Evolutionary conservation across 768 basidiomycete species (phyloP).

Genomic region (Cystobasidium ongulense): DNA sequence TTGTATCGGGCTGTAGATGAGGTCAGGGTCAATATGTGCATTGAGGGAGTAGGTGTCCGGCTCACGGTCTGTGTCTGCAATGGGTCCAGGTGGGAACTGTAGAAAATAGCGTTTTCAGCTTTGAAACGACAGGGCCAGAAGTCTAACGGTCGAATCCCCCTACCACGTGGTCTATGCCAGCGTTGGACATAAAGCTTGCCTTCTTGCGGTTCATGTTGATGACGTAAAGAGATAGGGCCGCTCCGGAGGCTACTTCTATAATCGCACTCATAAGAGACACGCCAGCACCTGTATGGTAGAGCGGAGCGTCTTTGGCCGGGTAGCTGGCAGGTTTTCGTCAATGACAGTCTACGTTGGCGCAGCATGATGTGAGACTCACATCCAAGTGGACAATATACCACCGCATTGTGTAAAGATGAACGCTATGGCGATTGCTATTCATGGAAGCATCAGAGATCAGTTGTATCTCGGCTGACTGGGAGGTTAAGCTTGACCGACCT

Average conservation of each 20-base stretch:
- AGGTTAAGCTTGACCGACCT: slow-evolving; percentile 16
- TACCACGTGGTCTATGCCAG: background rate
- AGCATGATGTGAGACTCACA: background rate
- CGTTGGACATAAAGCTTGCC: background rate
- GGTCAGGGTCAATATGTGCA: too few relatives aligned
- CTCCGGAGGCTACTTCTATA: background rate
- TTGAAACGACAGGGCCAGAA: background rate
- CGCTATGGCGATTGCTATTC: background rate
- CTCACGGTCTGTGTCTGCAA: slow-evolving; percentile 7
- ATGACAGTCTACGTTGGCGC: background rate
- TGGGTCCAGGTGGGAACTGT: background rate
- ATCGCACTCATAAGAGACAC: background rate
- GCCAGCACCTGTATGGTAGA: background rate
- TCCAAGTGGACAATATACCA: slow-evolving; percentile 10
- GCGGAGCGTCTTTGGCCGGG: background rate
- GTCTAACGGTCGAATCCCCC: background rate
- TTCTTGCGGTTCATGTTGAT: background rate
- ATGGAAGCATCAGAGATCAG: background rate
- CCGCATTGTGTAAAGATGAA: slow-evolving; percentile 7
- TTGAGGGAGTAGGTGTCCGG: too few relatives aligned
- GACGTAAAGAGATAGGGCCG: background rate
- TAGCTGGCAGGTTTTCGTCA: background rate
- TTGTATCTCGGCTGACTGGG: too few relatives aligned
- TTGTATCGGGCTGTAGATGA: background rate
- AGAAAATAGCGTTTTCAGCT: background rate